A percentile compares a stretch with the other conserved stretches of the same genome.
phyloP scores from a whole-genome alignment of 2,329 filamentous ascomycete species.

The Aspergillus unguis region DNA sequence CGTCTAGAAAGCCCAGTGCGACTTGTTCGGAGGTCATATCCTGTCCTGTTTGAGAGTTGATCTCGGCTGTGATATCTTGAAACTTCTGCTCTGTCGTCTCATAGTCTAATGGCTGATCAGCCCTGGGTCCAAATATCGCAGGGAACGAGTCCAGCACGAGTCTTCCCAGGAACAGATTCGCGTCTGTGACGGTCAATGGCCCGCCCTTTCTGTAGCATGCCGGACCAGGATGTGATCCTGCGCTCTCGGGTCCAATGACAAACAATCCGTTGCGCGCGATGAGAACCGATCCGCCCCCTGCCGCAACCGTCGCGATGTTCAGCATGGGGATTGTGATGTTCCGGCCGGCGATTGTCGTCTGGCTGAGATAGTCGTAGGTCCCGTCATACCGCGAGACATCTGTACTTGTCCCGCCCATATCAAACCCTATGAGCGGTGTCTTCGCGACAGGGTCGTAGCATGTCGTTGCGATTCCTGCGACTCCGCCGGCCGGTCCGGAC shows the following conservation, averaged over 20 bases:
- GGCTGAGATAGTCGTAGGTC: slow-evolving; percentile 87
- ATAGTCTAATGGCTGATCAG: slow-evolving; percentile 75
- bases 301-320: slow-evolving; percentile 92
- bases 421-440: slow-evolving; percentile 86
- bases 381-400: slow-evolving; percentile 85
- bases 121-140: slow-evolving; percentile 88
- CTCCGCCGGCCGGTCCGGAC: slow-evolving; percentile 77
- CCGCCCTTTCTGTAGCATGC: slow-evolving; percentile 92
- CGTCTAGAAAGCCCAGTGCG: slow-evolving; percentile 82
- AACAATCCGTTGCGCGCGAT: slow-evolving; percentile 84
- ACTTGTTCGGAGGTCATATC: slow-evolving; percentile 42
- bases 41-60: slow-evolving; percentile 43
- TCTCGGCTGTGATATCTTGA: background rate
- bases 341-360: slow-evolving; percentile 86
- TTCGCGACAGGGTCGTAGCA: slow-evolving; percentile 80
- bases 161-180: slow-evolving; percentile 81
- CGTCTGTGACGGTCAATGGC: slow-evolving; percentile 85
- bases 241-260: slow-evolving; percentile 86
- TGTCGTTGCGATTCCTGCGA: slow-evolving; percentile 88
- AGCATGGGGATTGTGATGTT: slow-evolving; percentile 88
- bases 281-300: slow-evolving; percentile 69
- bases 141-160: slow-evolving; percentile 90
- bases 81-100: slow-evolving; percentile 62
- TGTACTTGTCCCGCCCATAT: slow-evolving; percentile 92
- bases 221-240: slow-evolving; percentile 84